These are phyloP conservation scores for Dissophora globulifera DNA, from an alignment of 192 early-diverging fungal genomes.

Conservation along the genomic window DNA sequence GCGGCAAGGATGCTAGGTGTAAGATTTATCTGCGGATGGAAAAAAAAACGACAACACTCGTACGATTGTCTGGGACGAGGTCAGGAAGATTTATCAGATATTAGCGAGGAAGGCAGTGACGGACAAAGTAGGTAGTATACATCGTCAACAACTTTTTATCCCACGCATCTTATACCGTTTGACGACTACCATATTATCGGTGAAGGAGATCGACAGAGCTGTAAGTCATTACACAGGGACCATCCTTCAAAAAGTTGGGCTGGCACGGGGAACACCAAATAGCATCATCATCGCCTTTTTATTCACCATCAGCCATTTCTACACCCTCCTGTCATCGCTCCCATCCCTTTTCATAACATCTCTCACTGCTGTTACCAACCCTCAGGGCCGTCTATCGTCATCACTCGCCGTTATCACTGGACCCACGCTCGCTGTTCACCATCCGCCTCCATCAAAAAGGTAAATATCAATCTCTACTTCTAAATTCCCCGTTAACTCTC, in stretches of 20 bases:
- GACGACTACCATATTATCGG: not conserved
- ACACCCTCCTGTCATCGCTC: not conserved
- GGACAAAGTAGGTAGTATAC: constrained; percentile 20
- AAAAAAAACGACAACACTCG: no score
- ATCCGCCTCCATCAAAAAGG: constrained; percentile 12
- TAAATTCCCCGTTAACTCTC: constrained; percentile 18
- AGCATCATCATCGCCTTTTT: constrained; percentile 1
- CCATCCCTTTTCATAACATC: no score
- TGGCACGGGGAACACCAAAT: constrained; percentile 1
- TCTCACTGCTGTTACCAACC: not conserved
- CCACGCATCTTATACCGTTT: constrained; percentile 26
- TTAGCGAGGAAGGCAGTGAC: not conserved
- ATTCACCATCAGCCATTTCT: not conserved
- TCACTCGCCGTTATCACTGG: constrained; percentile 10
- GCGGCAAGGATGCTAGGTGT: no score
- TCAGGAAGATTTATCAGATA: no score
- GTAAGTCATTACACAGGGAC: constrained; percentile 3
- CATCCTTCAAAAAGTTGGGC: not conserved
- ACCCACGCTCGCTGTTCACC: constrained; percentile 5
- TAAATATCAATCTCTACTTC: constrained; percentile 13
- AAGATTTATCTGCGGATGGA: no score
- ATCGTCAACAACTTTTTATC: constrained; percentile 34
- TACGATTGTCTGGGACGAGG: no score
- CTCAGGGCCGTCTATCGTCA: constrained; percentile 3
- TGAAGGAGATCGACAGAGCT: not conserved